A percentile compares a stretch with the other conserved stretches of the same genome.
Conservation (phyloP, 2,329 filamentous ascomycete genomes). For the Plectosphaerella cucumerina region DNA sequence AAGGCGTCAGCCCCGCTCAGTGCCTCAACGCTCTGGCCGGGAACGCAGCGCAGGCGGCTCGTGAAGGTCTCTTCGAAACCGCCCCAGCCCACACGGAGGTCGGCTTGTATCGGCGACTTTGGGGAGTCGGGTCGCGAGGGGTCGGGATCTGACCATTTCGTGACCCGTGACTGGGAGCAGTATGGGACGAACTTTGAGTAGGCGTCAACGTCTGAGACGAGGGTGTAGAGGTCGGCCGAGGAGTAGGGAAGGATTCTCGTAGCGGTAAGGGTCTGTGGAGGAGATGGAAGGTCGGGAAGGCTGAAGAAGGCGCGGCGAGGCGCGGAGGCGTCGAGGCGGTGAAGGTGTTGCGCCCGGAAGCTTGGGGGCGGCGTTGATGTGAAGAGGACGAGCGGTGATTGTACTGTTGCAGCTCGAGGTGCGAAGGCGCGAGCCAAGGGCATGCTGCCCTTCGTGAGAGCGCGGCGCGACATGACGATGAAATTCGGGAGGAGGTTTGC, state of each 20-base stretch:
- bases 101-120: conserved; percentile 68
- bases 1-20: conserved; percentile 55
- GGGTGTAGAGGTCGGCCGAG: conserved; percentile 65
- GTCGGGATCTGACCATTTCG: conserved; percentile 57
- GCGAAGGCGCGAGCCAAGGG: too few relatives aligned
- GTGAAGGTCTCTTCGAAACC: conserved; percentile 81
- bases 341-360: not conserved
- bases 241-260: conserved; percentile 74
- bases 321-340: not conserved
- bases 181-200: conserved; percentile 91
- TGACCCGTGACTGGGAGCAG: conserved; percentile 74
- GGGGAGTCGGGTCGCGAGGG: conserved; percentile 35
- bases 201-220: conserved; percentile 83
- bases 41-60: conserved; percentile 73
- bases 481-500: too few relatives aligned
- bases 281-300: conserved; percentile 16
- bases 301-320: conserved; percentile 11
- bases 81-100: conserved; percentile 81
- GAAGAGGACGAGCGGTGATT: not conserved
- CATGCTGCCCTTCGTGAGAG: too few relatives aligned
- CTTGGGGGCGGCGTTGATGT: not conserved
- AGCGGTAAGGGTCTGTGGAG: conserved; percentile 63
- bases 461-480: too few relatives aligned
- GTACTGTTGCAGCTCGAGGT: not conserved
- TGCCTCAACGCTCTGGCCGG: conserved; percentile 70